Base-by-base conservation (phyloP, 2,329 filamentous ascomycete species). In the Fusarium ambrosium region DNA sequence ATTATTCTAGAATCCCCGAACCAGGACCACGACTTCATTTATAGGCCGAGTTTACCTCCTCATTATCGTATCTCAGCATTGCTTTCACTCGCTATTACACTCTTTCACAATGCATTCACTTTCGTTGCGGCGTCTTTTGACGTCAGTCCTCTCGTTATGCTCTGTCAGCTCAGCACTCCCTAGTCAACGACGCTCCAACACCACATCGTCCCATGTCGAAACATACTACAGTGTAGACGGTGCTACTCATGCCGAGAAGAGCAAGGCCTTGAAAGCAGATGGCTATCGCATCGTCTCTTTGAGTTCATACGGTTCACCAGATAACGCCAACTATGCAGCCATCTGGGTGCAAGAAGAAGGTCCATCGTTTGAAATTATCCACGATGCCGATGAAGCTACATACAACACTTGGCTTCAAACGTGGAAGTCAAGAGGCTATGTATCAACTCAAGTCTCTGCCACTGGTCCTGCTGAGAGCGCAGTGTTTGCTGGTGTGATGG, bases 401-500 rank as follows among this genome's bases (percentile, higher is more conserved):
- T 77, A 74, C 22, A 59, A 67, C 20, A 10, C 43, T 3, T 77
- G 73, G 75, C 37, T 74, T 2, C 4, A 53, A 3, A 41, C 58
- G 1, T 66, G 65, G 71, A 68, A 48, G 24, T 18, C 16, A 0
- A 22, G 32, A 14, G 71, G 63, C 4, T 74, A 64, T 24, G n/a
- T 66, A 0, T 51, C 72, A 3, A 70, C 62, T 0, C 65, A 69
- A 4, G 36, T 77, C 36, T 70, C 63, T 7, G 75, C 64, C 3
- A 76, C 69, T 4, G 75, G 75, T 0, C 16, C 73, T n/a, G 34
- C 13, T 10, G 55, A 41, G 3, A 48, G 36, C 6, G 67, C 73
- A 7, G 51, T 62, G 7, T 71, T 71, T 51, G 11, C 71, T 18
- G 74, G 73, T 34, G 66, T 75, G 1, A 70, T 74, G 71, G 69